Base-by-base conservation (phyloP, 805 yeast species). In the Candida broadrunensis region DNA sequence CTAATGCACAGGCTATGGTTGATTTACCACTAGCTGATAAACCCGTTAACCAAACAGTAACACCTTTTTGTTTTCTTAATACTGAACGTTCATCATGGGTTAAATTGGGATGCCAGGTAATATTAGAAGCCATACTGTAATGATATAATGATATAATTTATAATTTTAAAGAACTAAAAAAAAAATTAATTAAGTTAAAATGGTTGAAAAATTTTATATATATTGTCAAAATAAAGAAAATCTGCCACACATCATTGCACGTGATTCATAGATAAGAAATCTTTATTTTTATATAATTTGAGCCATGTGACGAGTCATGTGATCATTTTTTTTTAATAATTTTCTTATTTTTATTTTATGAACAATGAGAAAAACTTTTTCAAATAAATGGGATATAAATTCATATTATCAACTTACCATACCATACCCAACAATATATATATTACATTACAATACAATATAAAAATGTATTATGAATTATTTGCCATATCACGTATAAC, bases 11-110 rank as follows among this genome's bases (percentile, higher is more conserved):
- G 1, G 97, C 97, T 57, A 91, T 85, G 36, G 97, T 91, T 55
- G 89, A 81, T 65, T 91, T 91, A 44, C 98, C 98, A 37, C 95
- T 85, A 8, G 97, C 98, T 49, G 95, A 85, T 47, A 91, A 74
- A 4, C 98, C 98, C 12, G 98, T 91, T 53, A 91, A 75, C 98
- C 98, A 91, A 34, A 91, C 73, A 17, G 98, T 91, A 42, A 85
- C 83, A 36, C 98, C 98, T 37, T 76, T 73, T 69, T 90, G 97
- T 43, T 82, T 81, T 46, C 87, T 79, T 42, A 86, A 67, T 21
- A 61, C 66, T 36, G 78, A 67, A 56, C 98, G 85, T 68, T 91
- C 96, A 16, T 73, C 81, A 63, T 85, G 88, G 17, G 93, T 82
- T 53, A 91, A 71, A 58, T 93, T 91, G 52, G 80, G 81, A 70